A percentile compares a stretch with the other conserved stretches of the same genome.
Evolutionary conservation across 208 protist species (phyloP).

Genomic region (Acanthamoeba healyi): DNA sequence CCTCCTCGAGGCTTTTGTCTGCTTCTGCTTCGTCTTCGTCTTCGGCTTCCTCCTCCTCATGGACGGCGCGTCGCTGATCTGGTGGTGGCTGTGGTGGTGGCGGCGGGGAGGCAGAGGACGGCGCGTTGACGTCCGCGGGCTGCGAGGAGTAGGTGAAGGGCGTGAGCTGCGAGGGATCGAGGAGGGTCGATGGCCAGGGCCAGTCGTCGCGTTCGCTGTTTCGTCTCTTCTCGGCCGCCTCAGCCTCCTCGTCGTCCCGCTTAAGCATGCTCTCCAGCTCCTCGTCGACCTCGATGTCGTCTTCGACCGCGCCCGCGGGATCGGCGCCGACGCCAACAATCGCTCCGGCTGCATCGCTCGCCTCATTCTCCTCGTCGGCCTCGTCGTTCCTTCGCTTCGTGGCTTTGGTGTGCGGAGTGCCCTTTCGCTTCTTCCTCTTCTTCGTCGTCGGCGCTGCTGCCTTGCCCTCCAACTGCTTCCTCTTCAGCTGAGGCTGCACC

Average conservation of each 20-base stretch:
- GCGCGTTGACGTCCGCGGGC: neutral
- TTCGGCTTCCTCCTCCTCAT: neutral
- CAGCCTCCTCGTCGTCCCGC: neutral
- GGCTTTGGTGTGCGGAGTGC: too few relatives aligned
- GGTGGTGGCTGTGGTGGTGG: too few relatives aligned
- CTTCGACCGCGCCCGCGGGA: too few relatives aligned
- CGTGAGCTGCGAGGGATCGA: constrained; percentile 4
- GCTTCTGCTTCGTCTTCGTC: neutral
- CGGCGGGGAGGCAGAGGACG: neutral
- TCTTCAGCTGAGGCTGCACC: too few relatives aligned
- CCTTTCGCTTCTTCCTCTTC: too few relatives aligned
- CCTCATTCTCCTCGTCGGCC: too few relatives aligned
- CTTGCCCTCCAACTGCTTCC: too few relatives aligned
- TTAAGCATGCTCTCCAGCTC: neutral
- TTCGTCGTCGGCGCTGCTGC: too few relatives aligned
- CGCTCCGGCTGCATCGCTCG: too few relatives aligned
- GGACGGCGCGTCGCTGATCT: neutral
- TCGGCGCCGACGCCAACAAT: too few relatives aligned
- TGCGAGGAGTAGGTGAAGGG: constrained; percentile 10
- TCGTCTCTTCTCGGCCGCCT: neutral
- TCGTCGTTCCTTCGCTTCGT: too few relatives aligned
- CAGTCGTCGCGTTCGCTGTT: neutral
- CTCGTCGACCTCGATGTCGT: neutral
- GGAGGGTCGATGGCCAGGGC: neutral
- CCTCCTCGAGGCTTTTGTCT: neutral